These are phyloP conservation scores for Nothomitra cinnamomea DNA, from an alignment of 2,329 filamentous ascomycete species.

Conservation along the genomic window DNA sequence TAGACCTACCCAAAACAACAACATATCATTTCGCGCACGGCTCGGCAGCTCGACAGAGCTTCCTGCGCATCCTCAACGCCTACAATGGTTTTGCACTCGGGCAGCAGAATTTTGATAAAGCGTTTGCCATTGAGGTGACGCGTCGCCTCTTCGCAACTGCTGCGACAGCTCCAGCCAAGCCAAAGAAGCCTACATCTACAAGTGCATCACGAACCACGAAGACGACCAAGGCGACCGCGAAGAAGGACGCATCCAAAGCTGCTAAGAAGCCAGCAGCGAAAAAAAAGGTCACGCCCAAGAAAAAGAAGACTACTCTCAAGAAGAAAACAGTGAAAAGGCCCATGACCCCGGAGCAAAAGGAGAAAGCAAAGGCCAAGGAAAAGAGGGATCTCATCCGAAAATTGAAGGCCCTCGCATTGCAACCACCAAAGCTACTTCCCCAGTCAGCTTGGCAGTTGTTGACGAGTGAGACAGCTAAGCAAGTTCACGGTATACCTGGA, in stretches of 20 bases:
- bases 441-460: conserved; percentile 4
- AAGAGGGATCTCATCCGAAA: conserved; percentile 17
- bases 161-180: conserved; percentile 6
- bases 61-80: background rate
- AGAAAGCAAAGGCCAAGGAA: conserved; percentile 17
- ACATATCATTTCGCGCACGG: background rate
- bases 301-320: conserved; percentile 1
- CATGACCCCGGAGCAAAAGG: conserved; percentile 16
- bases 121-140: background rate
- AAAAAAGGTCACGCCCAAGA: conserved; percentile 6
- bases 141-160: background rate
- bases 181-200: conserved; percentile 14
- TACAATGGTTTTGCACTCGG: conserved; percentile 4
- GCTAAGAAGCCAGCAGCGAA: background rate
- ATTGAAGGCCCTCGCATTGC: conserved; percentile 20
- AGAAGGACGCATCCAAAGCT: background rate
- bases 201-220: conserved; percentile 8
- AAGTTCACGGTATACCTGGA: background rate
- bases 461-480: background rate
- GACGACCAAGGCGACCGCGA: background rate
- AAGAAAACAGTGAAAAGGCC: conserved; percentile 11
- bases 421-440: conserved; percentile 21
- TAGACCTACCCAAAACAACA: background rate
- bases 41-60: background rate
- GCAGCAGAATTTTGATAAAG: background rate